These are phyloP conservation scores for Polygonum aviculare DNA, from an alignment of 148 eudicot species.

Conservation along the genomic window DNA sequence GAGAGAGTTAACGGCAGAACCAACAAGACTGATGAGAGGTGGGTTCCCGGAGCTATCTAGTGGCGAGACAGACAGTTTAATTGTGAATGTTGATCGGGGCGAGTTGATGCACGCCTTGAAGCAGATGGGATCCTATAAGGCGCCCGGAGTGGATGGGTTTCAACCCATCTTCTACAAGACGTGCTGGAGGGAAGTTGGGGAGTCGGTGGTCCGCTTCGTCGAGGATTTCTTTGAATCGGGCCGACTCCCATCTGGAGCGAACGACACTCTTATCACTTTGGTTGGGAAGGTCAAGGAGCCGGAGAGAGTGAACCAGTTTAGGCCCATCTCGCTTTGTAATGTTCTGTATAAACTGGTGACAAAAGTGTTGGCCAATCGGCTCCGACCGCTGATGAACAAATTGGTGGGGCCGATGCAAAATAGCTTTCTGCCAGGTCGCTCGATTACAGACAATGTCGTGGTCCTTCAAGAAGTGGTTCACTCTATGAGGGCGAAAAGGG, in stretches of 20 bases:
- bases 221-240: not conserved
- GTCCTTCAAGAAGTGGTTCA: not conserved
- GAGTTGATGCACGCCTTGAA: too few relatives aligned
- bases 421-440: not conserved
- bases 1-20: too few relatives aligned
- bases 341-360: not conserved
- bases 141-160: not conserved
- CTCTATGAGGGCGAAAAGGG: not conserved
- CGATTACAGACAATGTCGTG: not conserved
- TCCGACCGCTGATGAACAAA: not conserved
- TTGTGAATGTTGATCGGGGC: not conserved
- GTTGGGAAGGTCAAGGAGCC: not conserved
- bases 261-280: not conserved
- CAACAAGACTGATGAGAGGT: too few relatives aligned
- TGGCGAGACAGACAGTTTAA: not conserved
- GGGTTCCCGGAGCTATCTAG: not conserved
- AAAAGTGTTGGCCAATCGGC: not conserved
- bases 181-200: not conserved
- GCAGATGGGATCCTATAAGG: not conserved
- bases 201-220: not conserved
- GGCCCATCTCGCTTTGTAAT: not conserved
- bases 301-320: not conserved
- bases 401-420: not conserved
- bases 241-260: not conserved
- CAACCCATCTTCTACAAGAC: not conserved